A percentile compares a stretch with the other conserved stretches of the same genome.
Evolutionary conservation across 1,139 yeast genomes (phyloP).

Genomic region (Pneumocystis murina): DNA sequence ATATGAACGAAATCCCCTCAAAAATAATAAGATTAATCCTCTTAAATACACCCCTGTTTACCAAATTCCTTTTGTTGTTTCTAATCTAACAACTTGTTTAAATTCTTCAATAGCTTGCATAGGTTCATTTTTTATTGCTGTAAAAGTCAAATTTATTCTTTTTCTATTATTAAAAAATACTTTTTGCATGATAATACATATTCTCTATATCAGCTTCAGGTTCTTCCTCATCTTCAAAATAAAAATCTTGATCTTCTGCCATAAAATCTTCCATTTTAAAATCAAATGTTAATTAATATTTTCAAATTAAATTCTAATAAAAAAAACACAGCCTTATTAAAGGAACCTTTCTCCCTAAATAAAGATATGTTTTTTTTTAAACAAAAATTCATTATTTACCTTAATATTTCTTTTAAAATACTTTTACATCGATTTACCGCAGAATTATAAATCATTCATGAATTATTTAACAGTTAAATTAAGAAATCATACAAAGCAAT

Average conservation of each 20-base stretch:
- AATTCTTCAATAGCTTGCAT: slow-evolving; percentile 35
- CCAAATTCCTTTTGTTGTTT: slow-evolving; percentile 24
- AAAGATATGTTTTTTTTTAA: too few relatives aligned
- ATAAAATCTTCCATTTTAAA: slow-evolving; percentile 17
- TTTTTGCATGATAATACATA: slow-evolving; percentile 46
- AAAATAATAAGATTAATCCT: not conserved
- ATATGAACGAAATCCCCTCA: slow-evolving; percentile 38
- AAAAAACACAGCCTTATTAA: not conserved
- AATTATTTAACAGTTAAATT: not conserved
- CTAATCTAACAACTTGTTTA: slow-evolving; percentile 23
- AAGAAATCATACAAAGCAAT: not conserved
- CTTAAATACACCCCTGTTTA: slow-evolving; percentile 3
- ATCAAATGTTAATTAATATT: slow-evolving; percentile 2
- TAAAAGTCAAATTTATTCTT: not conserved
- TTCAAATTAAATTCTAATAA: not conserved
- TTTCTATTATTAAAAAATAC: not conserved
- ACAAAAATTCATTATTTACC: too few relatives aligned
- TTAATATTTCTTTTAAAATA: too few relatives aligned
- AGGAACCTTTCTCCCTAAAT: too few relatives aligned
- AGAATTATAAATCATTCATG: not conserved
- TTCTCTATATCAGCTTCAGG: slow-evolving; percentile 30
- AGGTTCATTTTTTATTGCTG: slow-evolving; percentile 42
- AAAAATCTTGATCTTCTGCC: slow-evolving; percentile 38
- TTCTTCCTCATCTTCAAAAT: slow-evolving; percentile 41
- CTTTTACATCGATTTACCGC: not conserved